These are phyloP conservation scores for Acacia acuminata DNA, from an alignment of 306 rosid genomes.

Conservation along the genomic window DNA sequence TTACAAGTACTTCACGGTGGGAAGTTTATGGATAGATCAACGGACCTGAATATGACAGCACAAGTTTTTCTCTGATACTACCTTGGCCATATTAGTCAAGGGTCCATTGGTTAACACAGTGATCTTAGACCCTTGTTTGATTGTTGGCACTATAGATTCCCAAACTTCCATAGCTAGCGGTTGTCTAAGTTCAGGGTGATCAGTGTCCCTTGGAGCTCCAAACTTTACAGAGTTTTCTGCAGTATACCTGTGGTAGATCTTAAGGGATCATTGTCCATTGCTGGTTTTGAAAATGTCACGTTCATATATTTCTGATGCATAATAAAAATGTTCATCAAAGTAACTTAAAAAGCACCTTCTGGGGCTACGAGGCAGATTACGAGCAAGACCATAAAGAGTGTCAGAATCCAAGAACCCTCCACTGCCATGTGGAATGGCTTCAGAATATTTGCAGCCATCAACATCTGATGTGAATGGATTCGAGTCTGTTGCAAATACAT, in stretches of 20 bases:
- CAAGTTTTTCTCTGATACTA: slow-evolving; percentile 35
- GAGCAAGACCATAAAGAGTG: slow-evolving; percentile 89
- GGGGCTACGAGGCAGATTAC: slow-evolving; percentile 77
- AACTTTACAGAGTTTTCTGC: slow-evolving; percentile 58
- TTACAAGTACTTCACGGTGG: background rate
- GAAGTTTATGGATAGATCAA: background rate
- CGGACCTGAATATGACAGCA: slow-evolving; percentile 67
- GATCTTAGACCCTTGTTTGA: slow-evolving; percentile 63
- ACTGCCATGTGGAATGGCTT: slow-evolving; percentile 83
- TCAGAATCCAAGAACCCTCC: slow-evolving; percentile 90
- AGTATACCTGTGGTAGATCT: slow-evolving; percentile 57
- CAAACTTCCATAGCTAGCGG: slow-evolving; percentile 76
- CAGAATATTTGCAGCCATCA: slow-evolving; percentile 67
- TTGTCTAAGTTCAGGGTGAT: slow-evolving; percentile 76
- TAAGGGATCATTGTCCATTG: too few species aligned
- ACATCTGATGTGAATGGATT: slow-evolving; percentile 48
- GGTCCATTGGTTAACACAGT: slow-evolving; percentile 91
- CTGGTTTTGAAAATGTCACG: too few species aligned
- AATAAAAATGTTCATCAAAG: background rate
- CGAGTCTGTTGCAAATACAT: slow-evolving; percentile 61
- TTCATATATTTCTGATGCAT: background rate
- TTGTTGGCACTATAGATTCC: slow-evolving; percentile 55
- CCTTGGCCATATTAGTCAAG: slow-evolving; percentile 77
- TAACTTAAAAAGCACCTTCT: slow-evolving; percentile 55
- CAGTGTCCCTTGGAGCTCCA: slow-evolving; percentile 70